phyloP scores from a whole-genome alignment of 306 rosid species.

The Datisca glomerata region DNA sequence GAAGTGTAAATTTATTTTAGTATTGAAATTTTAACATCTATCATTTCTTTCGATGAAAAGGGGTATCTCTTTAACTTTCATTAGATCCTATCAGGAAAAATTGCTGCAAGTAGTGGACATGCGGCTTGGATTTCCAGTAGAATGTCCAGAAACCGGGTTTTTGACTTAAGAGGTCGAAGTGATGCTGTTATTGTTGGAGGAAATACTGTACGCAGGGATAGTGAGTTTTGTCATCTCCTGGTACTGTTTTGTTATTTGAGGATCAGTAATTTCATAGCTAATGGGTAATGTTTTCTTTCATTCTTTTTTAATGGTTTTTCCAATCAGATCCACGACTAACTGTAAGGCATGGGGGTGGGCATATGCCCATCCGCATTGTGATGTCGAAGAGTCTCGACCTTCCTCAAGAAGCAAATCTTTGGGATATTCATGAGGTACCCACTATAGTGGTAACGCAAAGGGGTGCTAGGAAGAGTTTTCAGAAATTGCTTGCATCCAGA shows the following conservation, averaged over 20 bases:
- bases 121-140: slow-evolving; percentile 82
- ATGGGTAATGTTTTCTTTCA: slow-evolving; percentile 2
- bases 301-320: not conserved
- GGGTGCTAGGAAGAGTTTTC: slow-evolving; percentile 82
- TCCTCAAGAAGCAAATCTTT: slow-evolving; percentile 71
- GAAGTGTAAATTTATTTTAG: slow-evolving; percentile 10
- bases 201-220: slow-evolving; percentile 71
- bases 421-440: slow-evolving; percentile 69
- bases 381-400: slow-evolving; percentile 71
- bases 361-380: slow-evolving; percentile 73
- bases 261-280: not conserved
- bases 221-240: slow-evolving; percentile 36
- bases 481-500: slow-evolving; percentile 87
- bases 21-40: not conserved
- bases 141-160: slow-evolving; percentile 58
- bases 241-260: slow-evolving; percentile 4
- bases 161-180: slow-evolving; percentile 78
- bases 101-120: slow-evolving; percentile 77
- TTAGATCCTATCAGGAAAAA: slow-evolving; percentile 47
- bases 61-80: not conserved
- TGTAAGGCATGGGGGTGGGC: slow-evolving; percentile 88
- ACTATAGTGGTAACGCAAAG: slow-evolving; percentile 88
- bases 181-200: slow-evolving; percentile 91
- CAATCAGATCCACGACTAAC: slow-evolving; percentile 73
- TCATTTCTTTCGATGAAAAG: not conserved